These are phyloP conservation scores for Farysia itapuensis DNA, from an alignment of 1,284 basidiomycete species.

Conservation along the genomic window DNA sequence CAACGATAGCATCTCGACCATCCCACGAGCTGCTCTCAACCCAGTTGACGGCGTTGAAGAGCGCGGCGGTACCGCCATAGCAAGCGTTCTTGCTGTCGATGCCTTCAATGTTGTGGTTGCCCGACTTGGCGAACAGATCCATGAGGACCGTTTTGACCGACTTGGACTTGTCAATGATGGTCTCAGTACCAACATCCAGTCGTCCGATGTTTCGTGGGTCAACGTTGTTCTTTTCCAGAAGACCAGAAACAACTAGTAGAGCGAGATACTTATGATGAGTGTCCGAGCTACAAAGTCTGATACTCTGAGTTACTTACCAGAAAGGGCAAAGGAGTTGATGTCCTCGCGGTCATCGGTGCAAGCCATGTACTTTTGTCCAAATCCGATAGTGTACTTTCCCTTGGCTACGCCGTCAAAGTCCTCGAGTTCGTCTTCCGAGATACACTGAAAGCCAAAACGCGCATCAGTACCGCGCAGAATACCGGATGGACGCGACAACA, in stretches of 20 bases:
- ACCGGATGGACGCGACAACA: constrained; percentile 19
- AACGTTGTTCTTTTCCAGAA: constrained; percentile 91
- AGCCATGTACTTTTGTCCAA: constrained; percentile 97
- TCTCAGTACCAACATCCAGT: constrained; percentile 97
- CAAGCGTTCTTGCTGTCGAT: constrained; percentile 99
- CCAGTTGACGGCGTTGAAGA: constrained; percentile 94
- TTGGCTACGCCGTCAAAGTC: constrained; percentile 91
- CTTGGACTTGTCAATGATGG: constrained; percentile 99
- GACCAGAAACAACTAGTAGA: constrained; percentile 65
- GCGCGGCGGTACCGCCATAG: constrained; percentile 95
- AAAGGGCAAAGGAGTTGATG: constrained; percentile 96
- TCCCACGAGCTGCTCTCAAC: constrained; percentile 97
- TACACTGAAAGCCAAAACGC: constrained; percentile 34
- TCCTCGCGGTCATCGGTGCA: constrained; percentile 93
- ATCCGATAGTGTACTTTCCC: constrained; percentile 99
- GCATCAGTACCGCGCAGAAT: too few species aligned
- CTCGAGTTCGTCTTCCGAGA: constrained; percentile 65
- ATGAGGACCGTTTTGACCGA: constrained; percentile 98
- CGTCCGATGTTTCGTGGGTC: constrained; percentile 95
- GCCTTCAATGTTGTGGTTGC: constrained; percentile 97
- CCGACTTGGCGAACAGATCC: constrained; percentile 89
- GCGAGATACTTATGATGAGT: too few species aligned
- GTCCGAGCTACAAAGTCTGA: too few species aligned
- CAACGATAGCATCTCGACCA: constrained; percentile 94
- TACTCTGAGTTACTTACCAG: constrained; percentile 68